Conservation (phyloP, 179 eudicot genomes). For the Beta macrorhiza region DNA sequence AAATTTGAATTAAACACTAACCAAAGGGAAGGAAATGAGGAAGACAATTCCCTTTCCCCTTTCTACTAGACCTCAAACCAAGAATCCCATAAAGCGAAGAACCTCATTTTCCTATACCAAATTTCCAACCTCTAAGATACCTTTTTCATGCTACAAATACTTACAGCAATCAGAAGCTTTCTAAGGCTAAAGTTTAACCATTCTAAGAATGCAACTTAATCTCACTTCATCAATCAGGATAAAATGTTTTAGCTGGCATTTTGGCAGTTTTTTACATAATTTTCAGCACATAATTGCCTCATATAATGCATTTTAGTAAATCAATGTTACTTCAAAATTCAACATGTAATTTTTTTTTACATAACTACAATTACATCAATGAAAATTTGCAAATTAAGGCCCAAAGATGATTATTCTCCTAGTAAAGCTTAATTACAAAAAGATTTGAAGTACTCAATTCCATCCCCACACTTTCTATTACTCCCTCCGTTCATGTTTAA, state of each 20-base stretch:
- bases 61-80: neutral
- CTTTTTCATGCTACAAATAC: neutral
- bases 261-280: neutral
- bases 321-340: neutral
- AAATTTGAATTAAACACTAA: too few relatives aligned
- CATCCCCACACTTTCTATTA: too few relatives aligned
- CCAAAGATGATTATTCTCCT: neutral
- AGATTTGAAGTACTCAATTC: too few relatives aligned
- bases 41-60: neutral
- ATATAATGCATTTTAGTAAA: neutral
- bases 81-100: neutral
- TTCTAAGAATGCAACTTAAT: neutral
- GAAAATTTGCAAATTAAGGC: neutral
- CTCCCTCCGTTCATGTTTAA: too few relatives aligned
- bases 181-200: neutral
- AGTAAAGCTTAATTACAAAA: too few relatives aligned
- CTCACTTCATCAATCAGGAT: neutral
- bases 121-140: neutral
- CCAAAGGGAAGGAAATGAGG: too few relatives aligned
- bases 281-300: neutral
- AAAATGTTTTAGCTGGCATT: neutral
- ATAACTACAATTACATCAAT: neutral
- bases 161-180: neutral
- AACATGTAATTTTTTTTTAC: neutral
- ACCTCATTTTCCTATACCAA: neutral